Evolutionary conservation across 768 basidiomycete genomes (phyloP), one percentile per base, ranked within the genome.

Genomic region (Crepidotus variabilis): DNA sequence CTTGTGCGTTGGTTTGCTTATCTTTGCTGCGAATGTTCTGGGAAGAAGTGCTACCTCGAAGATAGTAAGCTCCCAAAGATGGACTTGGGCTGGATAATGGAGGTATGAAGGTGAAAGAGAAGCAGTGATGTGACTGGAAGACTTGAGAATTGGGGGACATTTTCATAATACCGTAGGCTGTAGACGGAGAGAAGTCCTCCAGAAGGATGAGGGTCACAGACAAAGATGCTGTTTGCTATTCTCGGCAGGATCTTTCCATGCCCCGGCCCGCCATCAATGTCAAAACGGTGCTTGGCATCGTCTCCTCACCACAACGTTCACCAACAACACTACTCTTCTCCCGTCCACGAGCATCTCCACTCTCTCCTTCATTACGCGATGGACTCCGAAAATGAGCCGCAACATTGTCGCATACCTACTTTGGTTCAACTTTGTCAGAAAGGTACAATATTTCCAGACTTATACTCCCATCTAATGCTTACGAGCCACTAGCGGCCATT

Each of bases 401-500:
- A 35, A 13, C 57, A 61, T 56, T 71, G 76, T 54, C 78, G 79
- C 22, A 69, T 92, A 21, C 87, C 83, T 21, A 77, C 83, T 33
- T 80, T 92, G 33, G 85, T 87, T 1, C 73, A 80, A 39, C 79
- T 82, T 50, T 92, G 90, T 61, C 89, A 91, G 68, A 80, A 87
- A 68, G 84, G 89, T 90, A 61, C 39, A 28, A 48, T 56, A 35
- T 52, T 51, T 32, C 22, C 34, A 43, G 14, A 55, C 33, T 46
- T 53, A 47, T 21, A 50, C 32, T 14, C n/a, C 18, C 28, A 46
- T 14, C 48, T 21, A 39, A 13, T 51, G 18, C 43, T 11, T 20
- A 36, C 20, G 32, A 50, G 11, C 46, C 52, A 35, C 33, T 24
- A 90, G 88, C 86, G 55, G 84, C 85, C 21, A 74, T 71, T 35